Percentiles rank a stretch among this genome's conserved stretches.
Conservation (phyloP, 2,329 filamentous ascomycete genomes). For the Botryosphaeria dothidea region DNA sequence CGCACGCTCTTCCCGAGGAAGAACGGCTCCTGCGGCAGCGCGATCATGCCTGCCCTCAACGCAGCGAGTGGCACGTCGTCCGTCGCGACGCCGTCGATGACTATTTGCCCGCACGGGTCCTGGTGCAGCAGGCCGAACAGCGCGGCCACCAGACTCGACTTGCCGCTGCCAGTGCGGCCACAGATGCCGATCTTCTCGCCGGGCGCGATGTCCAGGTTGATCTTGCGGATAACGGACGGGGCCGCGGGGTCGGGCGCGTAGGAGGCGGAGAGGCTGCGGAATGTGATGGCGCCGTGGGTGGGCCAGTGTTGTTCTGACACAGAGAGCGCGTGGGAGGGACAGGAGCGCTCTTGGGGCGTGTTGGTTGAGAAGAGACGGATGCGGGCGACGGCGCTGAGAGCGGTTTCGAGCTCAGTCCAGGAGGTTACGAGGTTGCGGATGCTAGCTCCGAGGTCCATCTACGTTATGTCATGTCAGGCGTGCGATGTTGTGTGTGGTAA, state of each 20-base stretch:
- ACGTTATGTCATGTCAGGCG: no score
- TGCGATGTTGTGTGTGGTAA: no score
- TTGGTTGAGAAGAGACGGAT: slow-evolving; percentile 51
- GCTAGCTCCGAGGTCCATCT: slow-evolving; percentile 29
- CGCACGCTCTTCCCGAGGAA: slow-evolving; percentile 47
- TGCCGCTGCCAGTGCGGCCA: slow-evolving; percentile 54
- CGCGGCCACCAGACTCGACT: slow-evolving; percentile 43
- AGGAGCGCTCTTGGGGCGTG: slow-evolving; percentile 23
- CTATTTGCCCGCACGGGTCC: slow-evolving; percentile 28
- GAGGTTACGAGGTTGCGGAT: slow-evolving; percentile 41
- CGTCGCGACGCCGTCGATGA: slow-evolving; percentile 47
- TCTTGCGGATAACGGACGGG: slow-evolving; percentile 26
- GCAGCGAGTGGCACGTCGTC: slow-evolving; percentile 41
- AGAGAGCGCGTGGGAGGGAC: no score
- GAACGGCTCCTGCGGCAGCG: slow-evolving; percentile 56
- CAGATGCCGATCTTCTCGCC: slow-evolving; percentile 55
- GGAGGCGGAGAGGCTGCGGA: slow-evolving; percentile 46
- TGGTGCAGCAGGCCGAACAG: slow-evolving; percentile 44
- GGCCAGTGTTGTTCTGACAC: no score
- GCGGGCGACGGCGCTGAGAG: slow-evolving; percentile 58
- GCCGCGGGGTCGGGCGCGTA: slow-evolving; percentile 34
- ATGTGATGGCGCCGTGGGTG: slow-evolving; percentile 43
- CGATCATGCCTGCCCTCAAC: slow-evolving; percentile 52
- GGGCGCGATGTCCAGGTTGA: slow-evolving; percentile 40
- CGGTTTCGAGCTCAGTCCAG: slow-evolving; percentile 61